Evolutionary conservation across 495 filamentous ascomycete species (phyloP).

Genomic region (Podospora sp.): DNA sequence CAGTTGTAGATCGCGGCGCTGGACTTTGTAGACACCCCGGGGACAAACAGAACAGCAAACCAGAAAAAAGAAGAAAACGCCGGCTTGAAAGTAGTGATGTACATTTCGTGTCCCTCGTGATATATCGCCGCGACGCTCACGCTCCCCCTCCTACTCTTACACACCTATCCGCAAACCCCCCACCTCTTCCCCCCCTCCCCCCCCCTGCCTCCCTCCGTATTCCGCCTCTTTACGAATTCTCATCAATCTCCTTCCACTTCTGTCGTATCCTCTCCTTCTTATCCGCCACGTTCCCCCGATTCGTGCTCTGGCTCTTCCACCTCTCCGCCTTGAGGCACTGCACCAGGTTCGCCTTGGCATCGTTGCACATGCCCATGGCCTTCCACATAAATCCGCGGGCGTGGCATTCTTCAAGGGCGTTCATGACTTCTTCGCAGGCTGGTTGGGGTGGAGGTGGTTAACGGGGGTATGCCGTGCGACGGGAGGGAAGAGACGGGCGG

Average conservation of each 20-base stretch:
- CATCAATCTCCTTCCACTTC: conserved; percentile 83
- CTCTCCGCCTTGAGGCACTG: conserved; percentile 80
- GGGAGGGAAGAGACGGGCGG: background rate
- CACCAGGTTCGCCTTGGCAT: conserved; percentile 77
- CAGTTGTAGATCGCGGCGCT: conserved; percentile 31
- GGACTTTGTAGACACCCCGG: conserved; percentile 13
- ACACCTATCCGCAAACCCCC: background rate
- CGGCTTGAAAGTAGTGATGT: background rate
- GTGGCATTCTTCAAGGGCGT: conserved; percentile 92
- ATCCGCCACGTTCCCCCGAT: conserved; percentile 70
- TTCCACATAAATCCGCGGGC: conserved; percentile 89
- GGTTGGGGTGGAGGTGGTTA: background rate
- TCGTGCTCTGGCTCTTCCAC: conserved; percentile 70
- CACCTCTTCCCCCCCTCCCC: background rate
- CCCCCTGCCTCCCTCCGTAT: too few relatives aligned
- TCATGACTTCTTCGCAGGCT: conserved; percentile 96
- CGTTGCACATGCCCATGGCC: conserved; percentile 84
- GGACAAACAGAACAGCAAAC: background rate
- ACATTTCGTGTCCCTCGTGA: background rate
- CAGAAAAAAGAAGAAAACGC: conserved; percentile 15
- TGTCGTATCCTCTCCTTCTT: conserved; percentile 69
- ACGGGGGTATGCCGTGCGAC: background rate
- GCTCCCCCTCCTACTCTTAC: background rate
- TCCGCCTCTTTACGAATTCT: conserved; percentile 56
- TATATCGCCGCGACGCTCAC: background rate